Evolutionary conservation across 1,284 basidiomycete species (phyloP).

Genomic region (Lentinula novae-zelandiae): DNA sequence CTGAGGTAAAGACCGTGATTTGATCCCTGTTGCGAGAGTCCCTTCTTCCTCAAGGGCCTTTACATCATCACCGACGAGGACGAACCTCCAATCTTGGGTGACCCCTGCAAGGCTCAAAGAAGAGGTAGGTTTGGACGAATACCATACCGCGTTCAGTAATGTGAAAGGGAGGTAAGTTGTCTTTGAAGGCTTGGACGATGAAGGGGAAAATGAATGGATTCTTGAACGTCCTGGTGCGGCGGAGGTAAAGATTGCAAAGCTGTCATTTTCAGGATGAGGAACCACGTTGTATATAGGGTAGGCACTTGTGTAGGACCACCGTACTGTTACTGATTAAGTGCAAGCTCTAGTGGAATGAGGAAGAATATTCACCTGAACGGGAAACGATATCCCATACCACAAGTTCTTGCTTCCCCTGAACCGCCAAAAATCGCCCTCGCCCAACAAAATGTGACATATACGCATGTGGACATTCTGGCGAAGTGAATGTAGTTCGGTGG

Average conservation of each 20-base stretch:
- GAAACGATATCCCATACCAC: slow-evolving; percentile 81
- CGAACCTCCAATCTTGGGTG: slow-evolving; percentile 59
- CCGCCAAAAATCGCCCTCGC: slow-evolving; percentile 58
- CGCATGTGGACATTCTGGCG: slow-evolving; percentile 46
- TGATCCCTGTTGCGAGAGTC: slow-evolving; percentile 40
- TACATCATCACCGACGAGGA: slow-evolving; percentile 59
- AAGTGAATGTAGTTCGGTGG: slow-evolving; percentile 63
- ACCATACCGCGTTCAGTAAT: slow-evolving; percentile 49
- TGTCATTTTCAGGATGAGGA: slow-evolving; percentile 52
- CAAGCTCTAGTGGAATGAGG: slow-evolving; percentile 14
- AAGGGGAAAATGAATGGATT: slow-evolving; percentile 45
- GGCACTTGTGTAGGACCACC: slow-evolving; percentile 50
- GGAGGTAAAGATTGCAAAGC: slow-evolving; percentile 50
- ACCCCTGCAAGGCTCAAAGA: slow-evolving; percentile 63
- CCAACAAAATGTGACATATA: slow-evolving; percentile 64
- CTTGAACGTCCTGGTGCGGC: slow-evolving; percentile 32
- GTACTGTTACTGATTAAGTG: slow-evolving; percentile 35
- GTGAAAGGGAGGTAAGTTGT: slow-evolving; percentile 55
- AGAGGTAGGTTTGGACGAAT: slow-evolving; percentile 31
- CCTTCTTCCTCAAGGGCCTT: slow-evolving; percentile 37
- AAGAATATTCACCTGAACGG: slow-evolving; percentile 53
- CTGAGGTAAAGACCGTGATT: slow-evolving; percentile 24
- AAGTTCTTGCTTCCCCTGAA: slow-evolving; percentile 49
- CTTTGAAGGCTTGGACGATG: slow-evolving; percentile 39
- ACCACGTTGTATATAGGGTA: slow-evolving; percentile 41